Evolutionary conservation across 176 grass and related monocot genomes (phyloP).

Genomic region (Oryza officinalis): DNA sequence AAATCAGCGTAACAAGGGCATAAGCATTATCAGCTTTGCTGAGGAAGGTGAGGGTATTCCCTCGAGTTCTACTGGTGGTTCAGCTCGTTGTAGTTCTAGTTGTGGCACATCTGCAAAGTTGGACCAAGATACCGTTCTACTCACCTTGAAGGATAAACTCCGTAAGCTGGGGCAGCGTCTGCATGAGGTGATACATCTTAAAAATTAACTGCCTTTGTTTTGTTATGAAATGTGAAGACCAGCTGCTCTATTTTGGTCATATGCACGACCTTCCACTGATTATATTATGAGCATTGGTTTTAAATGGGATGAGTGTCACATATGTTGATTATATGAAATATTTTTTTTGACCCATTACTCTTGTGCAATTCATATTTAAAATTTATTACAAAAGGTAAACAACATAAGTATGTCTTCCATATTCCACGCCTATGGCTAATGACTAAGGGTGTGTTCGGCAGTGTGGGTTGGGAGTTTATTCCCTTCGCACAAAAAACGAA

Average conservation of each 20-base stretch:
- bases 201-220: not conserved
- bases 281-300: constrained; percentile 17
- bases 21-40: constrained; percentile 26
- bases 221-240: constrained; percentile 17
- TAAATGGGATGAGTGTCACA: not conserved
- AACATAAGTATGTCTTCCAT: not conserved
- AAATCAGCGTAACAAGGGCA: constrained; percentile 63
- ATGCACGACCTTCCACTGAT: not conserved
- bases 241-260: not conserved
- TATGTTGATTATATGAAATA: not conserved
- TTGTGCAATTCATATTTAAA: constrained; percentile 12
- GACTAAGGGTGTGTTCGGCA: no score
- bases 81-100: constrained; percentile 38
- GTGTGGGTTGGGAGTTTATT: no score
- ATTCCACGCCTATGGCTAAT: not conserved
- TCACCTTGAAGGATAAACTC: constrained; percentile 64
- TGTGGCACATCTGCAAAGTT: constrained; percentile 48
- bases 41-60: constrained; percentile 42
- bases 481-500: no score
- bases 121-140: constrained; percentile 48
- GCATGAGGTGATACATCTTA: constrained; percentile 51
- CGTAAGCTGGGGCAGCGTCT: constrained; percentile 63
- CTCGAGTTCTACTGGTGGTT: constrained; percentile 45
- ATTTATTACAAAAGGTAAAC: constrained; percentile 8
- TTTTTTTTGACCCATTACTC: not conserved